These are phyloP conservation scores for Dactylellina cionopaga DNA, from an alignment of 2,329 filamentous ascomycete genomes.

Conservation along the genomic window DNA sequence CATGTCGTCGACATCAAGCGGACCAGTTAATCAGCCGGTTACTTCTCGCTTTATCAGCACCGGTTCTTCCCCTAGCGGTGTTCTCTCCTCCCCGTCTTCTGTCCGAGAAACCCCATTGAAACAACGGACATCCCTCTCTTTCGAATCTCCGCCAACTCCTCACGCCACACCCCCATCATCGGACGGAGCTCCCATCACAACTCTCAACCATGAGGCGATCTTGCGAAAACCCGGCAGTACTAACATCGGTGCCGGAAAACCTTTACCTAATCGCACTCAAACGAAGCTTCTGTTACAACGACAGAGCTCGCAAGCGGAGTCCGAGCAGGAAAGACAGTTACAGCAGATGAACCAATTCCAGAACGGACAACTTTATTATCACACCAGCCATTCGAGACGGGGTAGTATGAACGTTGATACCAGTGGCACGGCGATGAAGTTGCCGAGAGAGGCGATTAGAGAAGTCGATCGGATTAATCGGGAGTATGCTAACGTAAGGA, in stretches of 20 bases:
- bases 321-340: slow-evolving; percentile 39
- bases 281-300: slow-evolving; percentile 46
- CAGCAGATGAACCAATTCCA: slow-evolving; percentile 36
- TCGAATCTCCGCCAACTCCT: slow-evolving; percentile 48
- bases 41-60: slow-evolving; percentile 47
- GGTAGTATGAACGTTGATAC: slow-evolving; percentile 47
- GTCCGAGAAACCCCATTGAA: slow-evolving; percentile 43
- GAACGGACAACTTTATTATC: slow-evolving; percentile 45
- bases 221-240: slow-evolving; percentile 44
- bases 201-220: slow-evolving; percentile 46
- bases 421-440: slow-evolving; percentile 6
- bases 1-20: slow-evolving; percentile 48
- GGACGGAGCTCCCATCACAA: slow-evolving; percentile 30
- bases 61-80: slow-evolving; percentile 39
- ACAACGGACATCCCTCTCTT: slow-evolving; percentile 33
- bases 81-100: slow-evolving; percentile 44
- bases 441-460: slow-evolving; percentile 36
- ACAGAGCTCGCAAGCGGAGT: slow-evolving; percentile 48
- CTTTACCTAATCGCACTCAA: slow-evolving; percentile 46
- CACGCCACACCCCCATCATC: slow-evolving; percentile 42
- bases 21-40: slow-evolving; percentile 37
- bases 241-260: slow-evolving; percentile 49
- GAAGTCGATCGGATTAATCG: slow-evolving; percentile 47
- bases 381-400: slow-evolving; percentile 39
- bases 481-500: slow-evolving; percentile 49